These are phyloP conservation scores for Lodderomyces beijingensis DNA, from an alignment of 1,139 yeast species.

Conservation along the genomic window DNA sequence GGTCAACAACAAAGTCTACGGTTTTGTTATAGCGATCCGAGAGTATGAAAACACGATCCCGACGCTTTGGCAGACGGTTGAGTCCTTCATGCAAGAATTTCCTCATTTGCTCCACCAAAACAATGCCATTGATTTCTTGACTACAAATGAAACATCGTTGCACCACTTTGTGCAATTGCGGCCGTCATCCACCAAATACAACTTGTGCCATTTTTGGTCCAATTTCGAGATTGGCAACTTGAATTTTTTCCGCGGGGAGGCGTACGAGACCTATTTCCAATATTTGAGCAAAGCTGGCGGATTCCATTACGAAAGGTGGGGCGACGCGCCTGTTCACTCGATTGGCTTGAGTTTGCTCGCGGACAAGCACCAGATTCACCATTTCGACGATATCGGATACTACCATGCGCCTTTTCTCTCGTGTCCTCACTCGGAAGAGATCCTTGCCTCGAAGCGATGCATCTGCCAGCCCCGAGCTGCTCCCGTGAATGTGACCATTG, in stretches of 20 bases:
- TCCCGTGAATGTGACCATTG: conserved; percentile 40
- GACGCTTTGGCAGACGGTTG: conserved; percentile 74
- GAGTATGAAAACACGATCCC: conserved; percentile 53
- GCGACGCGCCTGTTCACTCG: conserved; percentile 96
- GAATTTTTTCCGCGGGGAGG: conserved; percentile 71
- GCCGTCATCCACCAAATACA: conserved; percentile 53
- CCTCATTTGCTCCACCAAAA: conserved; percentile 66
- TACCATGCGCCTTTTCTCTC: conserved; percentile 76
- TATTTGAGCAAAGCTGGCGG: conserved; percentile 73
- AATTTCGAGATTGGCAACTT: conserved; percentile 86
- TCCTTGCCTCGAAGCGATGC: conserved; percentile 60
- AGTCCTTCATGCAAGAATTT: conserved; percentile 53
- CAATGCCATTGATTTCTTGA: conserved; percentile 65
- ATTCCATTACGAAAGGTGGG: conserved; percentile 93
- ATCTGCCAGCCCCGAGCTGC: conserved; percentile 50
- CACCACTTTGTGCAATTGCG: conserved; percentile 20
- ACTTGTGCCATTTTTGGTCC: conserved; percentile 93
- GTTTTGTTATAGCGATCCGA: conserved; percentile 41
- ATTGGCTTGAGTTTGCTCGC: conserved; percentile 67
- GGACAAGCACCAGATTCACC: conserved; percentile 68
- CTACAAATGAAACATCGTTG: conserved; percentile 49
- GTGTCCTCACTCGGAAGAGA: conserved; percentile 63
- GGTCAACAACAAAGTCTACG: conserved; percentile 34
- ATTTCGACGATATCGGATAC: conserved; percentile 90
- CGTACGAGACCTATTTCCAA: conserved; percentile 65